A percentile compares a stretch with the other conserved stretches of the same genome.
phyloP scores from a whole-genome alignment of 371 early-diverging fungal genomes.

The Umbelopsis sp. region DNA sequence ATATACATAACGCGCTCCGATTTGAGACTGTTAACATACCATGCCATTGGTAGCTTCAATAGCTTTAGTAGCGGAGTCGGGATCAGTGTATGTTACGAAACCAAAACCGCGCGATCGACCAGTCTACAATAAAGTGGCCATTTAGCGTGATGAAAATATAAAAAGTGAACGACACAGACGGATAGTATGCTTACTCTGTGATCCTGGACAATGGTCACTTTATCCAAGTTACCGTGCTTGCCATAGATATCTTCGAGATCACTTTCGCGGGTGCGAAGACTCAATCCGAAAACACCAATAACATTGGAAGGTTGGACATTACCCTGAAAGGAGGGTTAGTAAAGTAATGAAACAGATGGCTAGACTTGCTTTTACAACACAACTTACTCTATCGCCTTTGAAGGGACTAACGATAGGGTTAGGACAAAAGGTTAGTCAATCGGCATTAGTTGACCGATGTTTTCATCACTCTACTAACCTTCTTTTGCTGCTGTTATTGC shows the following conservation, averaged over 20 bases:
- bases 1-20: neutral
- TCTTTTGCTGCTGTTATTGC: conserved; percentile 22
- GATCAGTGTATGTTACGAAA: conserved; percentile 81
- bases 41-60: conserved; percentile 60
- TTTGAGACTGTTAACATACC: conserved; percentile 19
- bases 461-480: conserved; percentile 20
- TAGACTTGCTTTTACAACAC: neutral
- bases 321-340: conserved; percentile 20
- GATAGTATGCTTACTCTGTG: conserved; percentile 49
- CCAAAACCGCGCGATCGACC: conserved; percentile 76
- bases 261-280: conserved; percentile 66
- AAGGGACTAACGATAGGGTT: conserved; percentile 23
- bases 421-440: too few relatives aligned
- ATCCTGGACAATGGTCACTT: conserved; percentile 64
- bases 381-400: conserved; percentile 48
- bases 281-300: conserved; percentile 84
- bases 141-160: neutral
- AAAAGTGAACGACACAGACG: neutral
- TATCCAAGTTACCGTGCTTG: conserved; percentile 64
- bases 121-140: conserved; percentile 25
- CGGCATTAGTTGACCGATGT: too few relatives aligned
- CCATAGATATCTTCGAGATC: conserved; percentile 74
- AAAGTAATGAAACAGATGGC: neutral
- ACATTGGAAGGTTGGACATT: conserved; percentile 62
- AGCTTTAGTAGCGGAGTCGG: conserved; percentile 78